Percentiles rank a stretch among this genome's conserved stretches.
Evolutionary conservation across 441 rosid genomes (phyloP).

Genomic region (Brassica balearica): DNA sequence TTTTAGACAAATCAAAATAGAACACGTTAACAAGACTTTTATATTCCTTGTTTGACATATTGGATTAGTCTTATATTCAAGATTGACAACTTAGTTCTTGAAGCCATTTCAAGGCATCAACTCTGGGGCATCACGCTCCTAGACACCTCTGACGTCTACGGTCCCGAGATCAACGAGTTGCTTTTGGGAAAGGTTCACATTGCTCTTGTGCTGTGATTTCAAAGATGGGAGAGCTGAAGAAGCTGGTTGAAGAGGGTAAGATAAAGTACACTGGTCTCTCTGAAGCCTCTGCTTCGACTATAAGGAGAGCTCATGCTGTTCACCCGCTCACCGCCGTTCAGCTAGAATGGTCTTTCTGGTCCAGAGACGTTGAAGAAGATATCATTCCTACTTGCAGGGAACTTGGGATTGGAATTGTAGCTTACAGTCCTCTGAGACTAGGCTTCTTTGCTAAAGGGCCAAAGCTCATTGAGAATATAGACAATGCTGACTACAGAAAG

Average conservation of each 20-base stretch:
- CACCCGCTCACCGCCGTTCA: slow-evolving; percentile 7
- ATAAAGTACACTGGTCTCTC: neutral
- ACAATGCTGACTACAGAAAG: neutral
- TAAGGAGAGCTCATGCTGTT: slow-evolving; percentile 1
- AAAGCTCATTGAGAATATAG: neutral
- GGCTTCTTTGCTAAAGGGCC: slow-evolving; percentile 6
- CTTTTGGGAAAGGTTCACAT: neutral
- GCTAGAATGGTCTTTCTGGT: slow-evolving; percentile 7
- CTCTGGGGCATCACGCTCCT: slow-evolving; percentile 1
- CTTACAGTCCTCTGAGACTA: neutral
- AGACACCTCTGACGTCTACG: neutral
- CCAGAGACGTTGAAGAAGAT: slow-evolving; percentile 7
- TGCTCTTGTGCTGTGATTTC: neutral
- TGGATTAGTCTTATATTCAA: neutral
- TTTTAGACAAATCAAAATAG: neutral
- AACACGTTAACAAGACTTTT: neutral
- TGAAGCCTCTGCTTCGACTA: neutral
- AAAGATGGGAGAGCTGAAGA: slow-evolving; percentile 4
- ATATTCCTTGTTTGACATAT: neutral
- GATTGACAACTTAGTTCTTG: neutral
- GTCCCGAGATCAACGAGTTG: neutral
- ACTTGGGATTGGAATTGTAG: slow-evolving; percentile 3
- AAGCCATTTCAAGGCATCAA: neutral
- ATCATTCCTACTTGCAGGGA: slow-evolving; percentile 8
- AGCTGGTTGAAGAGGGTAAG: neutral